These are phyloP conservation scores for Inga oerstediana DNA, from an alignment of 306 rosid species.

Conservation along the genomic window DNA sequence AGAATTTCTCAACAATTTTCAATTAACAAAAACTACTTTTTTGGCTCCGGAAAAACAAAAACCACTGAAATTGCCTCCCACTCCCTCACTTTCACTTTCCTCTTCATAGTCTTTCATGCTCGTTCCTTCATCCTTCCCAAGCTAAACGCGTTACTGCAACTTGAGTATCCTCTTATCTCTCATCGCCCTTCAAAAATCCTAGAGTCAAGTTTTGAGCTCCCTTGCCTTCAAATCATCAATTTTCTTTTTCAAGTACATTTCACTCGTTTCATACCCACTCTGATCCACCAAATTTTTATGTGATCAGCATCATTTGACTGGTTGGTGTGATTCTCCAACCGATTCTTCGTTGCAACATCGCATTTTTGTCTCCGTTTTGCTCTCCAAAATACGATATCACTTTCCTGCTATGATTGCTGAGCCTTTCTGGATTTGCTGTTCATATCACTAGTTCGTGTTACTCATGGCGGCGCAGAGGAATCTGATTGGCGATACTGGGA, in stretches of 20 bases:
- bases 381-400: not conserved
- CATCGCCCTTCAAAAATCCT: not conserved
- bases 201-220: not conserved
- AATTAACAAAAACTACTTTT: too few relatives aligned
- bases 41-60: not conserved
- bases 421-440: not conserved
- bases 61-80: not conserved
- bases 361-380: not conserved
- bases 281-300: not conserved
- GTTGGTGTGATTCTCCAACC: not conserved
- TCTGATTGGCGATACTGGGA: constrained; percentile 41
- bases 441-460: not conserved
- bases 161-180: not conserved
- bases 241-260: not conserved
- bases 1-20: too few relatives aligned
- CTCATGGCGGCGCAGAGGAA: constrained; percentile 74
- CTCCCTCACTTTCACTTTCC: not conserved
- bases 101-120: not conserved
- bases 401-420: not conserved
- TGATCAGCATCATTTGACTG: not conserved
- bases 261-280: not conserved
- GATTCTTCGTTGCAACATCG: not conserved
- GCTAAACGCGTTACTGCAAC: not conserved
- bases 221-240: not conserved
- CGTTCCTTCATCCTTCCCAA: not conserved